phyloP scores from a whole-genome alignment of 23 red algal species.

The Cyanidium caldarium region DNA sequence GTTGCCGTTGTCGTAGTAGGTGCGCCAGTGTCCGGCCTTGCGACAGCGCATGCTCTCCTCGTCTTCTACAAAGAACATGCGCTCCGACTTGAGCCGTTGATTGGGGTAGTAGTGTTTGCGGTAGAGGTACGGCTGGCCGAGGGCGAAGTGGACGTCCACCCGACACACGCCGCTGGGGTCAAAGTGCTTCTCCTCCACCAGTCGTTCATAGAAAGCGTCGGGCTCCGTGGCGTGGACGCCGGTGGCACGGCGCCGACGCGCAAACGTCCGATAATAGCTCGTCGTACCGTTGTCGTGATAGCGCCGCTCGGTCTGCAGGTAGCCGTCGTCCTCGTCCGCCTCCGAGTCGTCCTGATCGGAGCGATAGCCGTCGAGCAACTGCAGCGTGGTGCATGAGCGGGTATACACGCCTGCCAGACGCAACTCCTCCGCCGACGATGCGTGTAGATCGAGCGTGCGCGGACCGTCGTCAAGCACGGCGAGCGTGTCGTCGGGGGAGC shows the following conservation, averaged over 20 bases:
- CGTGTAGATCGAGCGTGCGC: slow-evolving; percentile 25
- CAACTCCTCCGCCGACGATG: slow-evolving; percentile 43
- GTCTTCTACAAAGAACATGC: slow-evolving; percentile 80
- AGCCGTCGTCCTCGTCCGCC: slow-evolving; percentile 65
- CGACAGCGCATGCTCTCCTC: slow-evolving; percentile 47
- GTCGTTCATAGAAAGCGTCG: slow-evolving; percentile 28
- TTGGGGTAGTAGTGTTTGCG: slow-evolving; percentile 83
- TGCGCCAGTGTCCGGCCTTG: slow-evolving; percentile 66
- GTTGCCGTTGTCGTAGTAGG: slow-evolving; percentile 71
- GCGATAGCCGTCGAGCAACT: slow-evolving; percentile 31
- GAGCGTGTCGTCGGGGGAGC: too few relatives aligned
- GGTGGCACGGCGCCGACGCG: neutral
- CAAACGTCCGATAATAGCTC: slow-evolving; percentile 34
- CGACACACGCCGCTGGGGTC: slow-evolving; percentile 63
- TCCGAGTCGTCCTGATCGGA: slow-evolving; percentile 82
- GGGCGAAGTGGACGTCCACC: slow-evolving; percentile 77
- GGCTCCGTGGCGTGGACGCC: slow-evolving; percentile 5
- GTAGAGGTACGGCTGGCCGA: slow-evolving; percentile 76
- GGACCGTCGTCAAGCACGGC: neutral
- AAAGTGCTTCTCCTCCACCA: slow-evolving; percentile 94
- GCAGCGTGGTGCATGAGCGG: slow-evolving; percentile 25
- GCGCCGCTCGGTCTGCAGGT: slow-evolving; percentile 28
- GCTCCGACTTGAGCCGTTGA: slow-evolving; percentile 74
- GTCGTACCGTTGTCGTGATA: slow-evolving; percentile 66
- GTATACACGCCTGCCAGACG: slow-evolving; percentile 67